phyloP scores from a whole-genome alignment of 768 basidiomycete species.

The Tulasnella sp. region DNA sequence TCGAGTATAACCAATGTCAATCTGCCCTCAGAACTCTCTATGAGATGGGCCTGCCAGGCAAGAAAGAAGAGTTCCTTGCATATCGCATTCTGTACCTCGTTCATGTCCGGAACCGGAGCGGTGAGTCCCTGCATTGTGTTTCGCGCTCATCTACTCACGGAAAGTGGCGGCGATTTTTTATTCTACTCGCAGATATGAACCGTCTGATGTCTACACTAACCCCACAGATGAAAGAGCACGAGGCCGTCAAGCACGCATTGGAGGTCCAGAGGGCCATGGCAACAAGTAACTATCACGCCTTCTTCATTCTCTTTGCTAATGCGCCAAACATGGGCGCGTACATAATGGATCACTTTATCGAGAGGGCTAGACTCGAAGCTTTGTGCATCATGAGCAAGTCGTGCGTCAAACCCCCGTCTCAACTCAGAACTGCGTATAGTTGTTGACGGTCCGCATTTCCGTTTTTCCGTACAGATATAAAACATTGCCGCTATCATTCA shows the following conservation, averaged over 20 bases:
- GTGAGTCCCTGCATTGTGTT: slow-evolving; percentile 37
- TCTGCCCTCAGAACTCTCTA: slow-evolving; percentile 81
- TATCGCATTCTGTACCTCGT: slow-evolving; percentile 95
- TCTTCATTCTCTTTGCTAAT: slow-evolving; percentile 73
- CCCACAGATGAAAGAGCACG: slow-evolving; percentile 70
- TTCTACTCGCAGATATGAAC: slow-evolving; percentile 70
- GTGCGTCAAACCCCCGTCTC: slow-evolving; percentile 41
- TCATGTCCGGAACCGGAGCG: slow-evolving; percentile 87
- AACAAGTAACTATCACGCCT: slow-evolving; percentile 86
- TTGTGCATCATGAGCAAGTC: slow-evolving; percentile 86
- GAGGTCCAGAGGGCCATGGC: slow-evolving; percentile 79
- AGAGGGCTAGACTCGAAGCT: slow-evolving; percentile 78
- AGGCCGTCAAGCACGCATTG: slow-evolving; percentile 80
- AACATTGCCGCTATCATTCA: slow-evolving; percentile 62
- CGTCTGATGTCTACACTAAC: slow-evolving; percentile 96
- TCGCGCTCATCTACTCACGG: slow-evolving; percentile 3
- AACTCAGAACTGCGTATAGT: neutral
- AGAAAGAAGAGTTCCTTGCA: slow-evolving; percentile 91
- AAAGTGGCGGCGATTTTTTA: slow-evolving; percentile 1
- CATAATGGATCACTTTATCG: slow-evolving; percentile 98
- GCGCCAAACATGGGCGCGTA: slow-evolving; percentile 97
- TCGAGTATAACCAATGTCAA: slow-evolving; percentile 98
- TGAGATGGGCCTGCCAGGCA: slow-evolving; percentile 85
- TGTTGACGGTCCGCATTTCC: neutral
- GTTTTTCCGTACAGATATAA: slow-evolving; percentile 64